Percentiles rank a stretch among this genome's conserved stretches.
phyloP scores from a whole-genome alignment of 2,329 filamentous ascomycete species.

The Fusarium circinatum region DNA sequence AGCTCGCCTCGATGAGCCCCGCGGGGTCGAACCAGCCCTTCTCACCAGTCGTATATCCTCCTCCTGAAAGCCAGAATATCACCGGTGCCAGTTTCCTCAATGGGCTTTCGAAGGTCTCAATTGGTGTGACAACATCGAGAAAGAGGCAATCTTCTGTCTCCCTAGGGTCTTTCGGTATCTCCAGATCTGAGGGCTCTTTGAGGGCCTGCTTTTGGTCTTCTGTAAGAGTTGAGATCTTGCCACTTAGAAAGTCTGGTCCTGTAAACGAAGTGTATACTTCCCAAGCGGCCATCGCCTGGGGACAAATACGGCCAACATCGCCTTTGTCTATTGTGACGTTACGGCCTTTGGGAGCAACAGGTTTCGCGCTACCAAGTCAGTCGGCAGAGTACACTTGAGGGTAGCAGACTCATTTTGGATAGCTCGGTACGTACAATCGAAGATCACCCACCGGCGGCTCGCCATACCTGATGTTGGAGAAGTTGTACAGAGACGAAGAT shows the following conservation, averaged over 20 bases:
- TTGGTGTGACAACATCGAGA: neutral
- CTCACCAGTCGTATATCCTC: neutral
- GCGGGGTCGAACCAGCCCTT: neutral
- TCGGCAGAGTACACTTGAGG: neutral
- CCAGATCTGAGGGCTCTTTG: neutral
- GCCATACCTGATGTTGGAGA: neutral
- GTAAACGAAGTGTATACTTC: neutral
- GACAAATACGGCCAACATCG: neutral
- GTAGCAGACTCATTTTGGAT: rapidly evolving
- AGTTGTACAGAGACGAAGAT: neutral
- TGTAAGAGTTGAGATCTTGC: neutral
- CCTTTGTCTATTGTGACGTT: neutral
- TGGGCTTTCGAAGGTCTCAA: neutral
- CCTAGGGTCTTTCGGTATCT: neutral
- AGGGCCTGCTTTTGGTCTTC: neutral
- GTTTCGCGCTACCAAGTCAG: neutral
- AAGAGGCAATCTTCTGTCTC: neutral
- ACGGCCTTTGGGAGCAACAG: neutral
- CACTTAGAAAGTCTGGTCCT: neutral
- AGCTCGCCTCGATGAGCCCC: neutral
- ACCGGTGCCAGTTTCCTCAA: neutral
- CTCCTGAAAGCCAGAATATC: neutral
- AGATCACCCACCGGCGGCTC: neutral
- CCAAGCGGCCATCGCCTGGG: neutral
- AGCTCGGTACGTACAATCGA: neutral